A percentile compares a stretch with the other conserved stretches of the same genome.
Evolutionary conservation across 257 asterid genomes (phyloP).

Genomic region (Ballota nigra): DNA sequence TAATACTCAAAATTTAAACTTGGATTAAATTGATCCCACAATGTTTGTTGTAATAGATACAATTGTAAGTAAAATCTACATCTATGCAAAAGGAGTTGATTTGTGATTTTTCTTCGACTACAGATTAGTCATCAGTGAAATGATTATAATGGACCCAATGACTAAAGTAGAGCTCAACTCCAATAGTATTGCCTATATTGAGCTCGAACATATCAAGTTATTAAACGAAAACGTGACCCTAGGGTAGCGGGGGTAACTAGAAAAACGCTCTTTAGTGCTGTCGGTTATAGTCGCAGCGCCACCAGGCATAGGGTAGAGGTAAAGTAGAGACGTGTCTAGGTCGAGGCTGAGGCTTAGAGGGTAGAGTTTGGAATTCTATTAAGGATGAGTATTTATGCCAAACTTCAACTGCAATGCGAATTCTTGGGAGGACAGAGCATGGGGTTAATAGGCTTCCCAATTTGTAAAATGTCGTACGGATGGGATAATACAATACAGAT

Average conservation of each 20-base stretch:
- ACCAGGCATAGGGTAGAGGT: too few relatives aligned
- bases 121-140: neutral
- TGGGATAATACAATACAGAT: neutral
- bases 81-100: neutral
- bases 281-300: too few relatives aligned
- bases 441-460: neutral
- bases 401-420: neutral
- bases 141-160: neutral
- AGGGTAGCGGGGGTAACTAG: too few relatives aligned
- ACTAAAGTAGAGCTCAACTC: neutral
- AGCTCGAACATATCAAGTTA: neutral
- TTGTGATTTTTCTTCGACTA: neutral
- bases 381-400: neutral
- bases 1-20: neutral
- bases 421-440: neutral
- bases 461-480: neutral
- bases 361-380: neutral
- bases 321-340: neutral
- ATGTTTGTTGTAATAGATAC: constrained; percentile 9
- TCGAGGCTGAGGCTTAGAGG: neutral
- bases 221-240: neutral
- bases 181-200: neutral
- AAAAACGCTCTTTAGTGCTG: neutral
- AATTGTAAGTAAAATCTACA: constrained; percentile 5
- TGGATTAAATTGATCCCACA: neutral